Evolutionary conservation across 306 rosid genomes (phyloP), one percentile per base, ranked within the genome.

Genomic region (Lotus japonicus): DNA sequence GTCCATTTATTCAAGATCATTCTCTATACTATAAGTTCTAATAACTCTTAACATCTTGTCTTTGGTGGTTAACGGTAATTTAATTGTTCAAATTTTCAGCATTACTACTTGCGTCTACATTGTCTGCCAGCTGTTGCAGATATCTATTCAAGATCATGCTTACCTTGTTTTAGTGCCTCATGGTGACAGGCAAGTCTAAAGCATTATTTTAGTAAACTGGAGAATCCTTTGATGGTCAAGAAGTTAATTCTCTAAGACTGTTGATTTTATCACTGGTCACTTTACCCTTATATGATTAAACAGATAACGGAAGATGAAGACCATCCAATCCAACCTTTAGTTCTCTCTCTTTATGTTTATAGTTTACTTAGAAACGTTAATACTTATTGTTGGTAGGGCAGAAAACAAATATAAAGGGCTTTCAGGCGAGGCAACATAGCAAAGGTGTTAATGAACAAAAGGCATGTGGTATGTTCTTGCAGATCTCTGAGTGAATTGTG

Each of bases 111-210:
- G 89, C 80, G 2, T 74, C 80, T 92, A 84, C 80, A 70, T 92
- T 44, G 87, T 66, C 52, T 36, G 66, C 83, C 83, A 92, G 80
- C 80, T 92, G 66, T 79, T 81, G 72, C 79, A 72, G 80, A 80
- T 92, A 51, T 82, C 84, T 75, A 6, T 77, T 55, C 81, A 89
- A 68, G 96, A 92, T 77, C 97, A 89, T 52, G 69, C 72, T 56
- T 80, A 83, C 83, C 77, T 83, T 73, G 68, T 86, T 73, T 77
- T 89, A 50, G 77, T 88, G 62, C 85, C 18, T 53, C 17, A 21
- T 31, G 68, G 65, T 44, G 80, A 84, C 87, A 84, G 97, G 97
- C 84, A 85, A 89, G 89, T 81, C 41, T 45, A 39, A 58, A 60
- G 45, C n/a, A n/a, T n/a, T n/a, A n/a, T n/a, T n/a, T n/a, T n/a